phyloP scores from a whole-genome alignment of 2,329 filamentous ascomycete species.

The Phyllosticta capitalensis region DNA sequence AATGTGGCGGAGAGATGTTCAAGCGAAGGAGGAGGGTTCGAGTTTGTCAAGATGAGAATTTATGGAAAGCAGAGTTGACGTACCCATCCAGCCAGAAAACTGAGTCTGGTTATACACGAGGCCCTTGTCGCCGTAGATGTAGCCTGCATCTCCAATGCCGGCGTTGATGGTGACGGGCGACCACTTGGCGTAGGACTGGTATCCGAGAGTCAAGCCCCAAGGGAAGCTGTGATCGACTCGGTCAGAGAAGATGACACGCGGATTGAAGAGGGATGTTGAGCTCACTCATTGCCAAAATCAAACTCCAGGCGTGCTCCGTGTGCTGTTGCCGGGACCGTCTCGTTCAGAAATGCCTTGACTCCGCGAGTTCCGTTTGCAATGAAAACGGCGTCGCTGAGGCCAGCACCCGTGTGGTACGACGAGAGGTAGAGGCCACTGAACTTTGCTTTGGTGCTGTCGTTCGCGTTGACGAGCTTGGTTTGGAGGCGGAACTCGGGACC shows the following conservation, averaged over 20 bases:
- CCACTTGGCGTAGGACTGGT: slow-evolving; percentile 11
- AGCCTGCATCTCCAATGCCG: slow-evolving; percentile 9
- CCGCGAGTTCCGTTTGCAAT: neutral
- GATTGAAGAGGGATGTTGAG: neutral
- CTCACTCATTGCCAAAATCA: slow-evolving; percentile 10
- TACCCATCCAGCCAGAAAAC: slow-evolving; percentile 12
- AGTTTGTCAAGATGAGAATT: neutral
- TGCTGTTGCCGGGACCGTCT: neutral
- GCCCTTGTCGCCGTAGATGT: slow-evolving; percentile 1
- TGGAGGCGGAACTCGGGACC: slow-evolving; percentile 6
- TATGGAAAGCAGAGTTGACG: neutral
- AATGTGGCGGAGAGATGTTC: neutral
- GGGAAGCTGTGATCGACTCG: slow-evolving; percentile 1
- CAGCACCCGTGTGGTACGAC: slow-evolving; percentile 12
- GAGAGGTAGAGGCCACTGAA: slow-evolving; percentile 10
- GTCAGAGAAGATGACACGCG: neutral
- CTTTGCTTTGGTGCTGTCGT: slow-evolving; percentile 4
- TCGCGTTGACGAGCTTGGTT: slow-evolving; percentile 3
- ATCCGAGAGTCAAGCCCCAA: slow-evolving; percentile 4
- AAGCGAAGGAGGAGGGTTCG: neutral
- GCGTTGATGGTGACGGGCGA: slow-evolving; percentile 8
- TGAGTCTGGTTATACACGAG: slow-evolving; percentile 5
- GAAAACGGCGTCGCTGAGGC: slow-evolving; percentile 11
- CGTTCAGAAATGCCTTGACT: slow-evolving; percentile 10
- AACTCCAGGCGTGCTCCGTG: slow-evolving; percentile 4